Conservation (phyloP, 306 rosid genomes). For the Aeschynomene evenia region DNA sequence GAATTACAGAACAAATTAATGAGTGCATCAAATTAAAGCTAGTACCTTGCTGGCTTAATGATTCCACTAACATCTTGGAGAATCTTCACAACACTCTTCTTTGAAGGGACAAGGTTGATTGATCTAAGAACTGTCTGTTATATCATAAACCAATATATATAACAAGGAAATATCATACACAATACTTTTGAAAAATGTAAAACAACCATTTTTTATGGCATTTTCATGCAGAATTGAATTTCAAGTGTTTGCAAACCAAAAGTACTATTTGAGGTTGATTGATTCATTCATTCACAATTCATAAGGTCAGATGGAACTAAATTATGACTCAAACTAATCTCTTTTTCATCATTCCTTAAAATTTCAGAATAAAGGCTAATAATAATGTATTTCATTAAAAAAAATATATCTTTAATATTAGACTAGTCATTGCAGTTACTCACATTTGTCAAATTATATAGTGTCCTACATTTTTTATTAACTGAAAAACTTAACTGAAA, state of each 20-base stretch:
- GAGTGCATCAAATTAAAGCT: background rate
- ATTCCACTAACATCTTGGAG: slow-evolving; percentile 52
- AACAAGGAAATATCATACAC: background rate
- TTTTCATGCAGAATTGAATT: background rate
- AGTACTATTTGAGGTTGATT: background rate
- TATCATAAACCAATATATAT: background rate
- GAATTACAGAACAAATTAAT: background rate
- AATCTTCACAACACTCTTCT: slow-evolving; percentile 57
- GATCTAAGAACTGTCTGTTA: slow-evolving; percentile 52
- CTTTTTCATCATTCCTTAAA: background rate
- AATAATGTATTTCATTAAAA: too few species aligned
- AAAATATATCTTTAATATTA: too few species aligned
- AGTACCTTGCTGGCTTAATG: slow-evolving; percentile 53
- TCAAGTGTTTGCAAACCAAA: background rate
- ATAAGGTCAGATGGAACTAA: background rate
- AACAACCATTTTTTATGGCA: background rate
- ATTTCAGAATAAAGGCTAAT: background rate
- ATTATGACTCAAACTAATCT: background rate
- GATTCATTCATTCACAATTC: background rate
- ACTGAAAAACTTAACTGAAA: too few species aligned
- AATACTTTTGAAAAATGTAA: background rate
- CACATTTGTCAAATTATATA: too few species aligned
- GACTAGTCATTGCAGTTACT: too few species aligned
- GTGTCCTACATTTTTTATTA: too few species aligned
- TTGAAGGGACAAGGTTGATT: slow-evolving; percentile 56